Evolutionary conservation across 2,329 filamentous ascomycete species (phyloP).

Genomic region (Fusarium sp.): DNA sequence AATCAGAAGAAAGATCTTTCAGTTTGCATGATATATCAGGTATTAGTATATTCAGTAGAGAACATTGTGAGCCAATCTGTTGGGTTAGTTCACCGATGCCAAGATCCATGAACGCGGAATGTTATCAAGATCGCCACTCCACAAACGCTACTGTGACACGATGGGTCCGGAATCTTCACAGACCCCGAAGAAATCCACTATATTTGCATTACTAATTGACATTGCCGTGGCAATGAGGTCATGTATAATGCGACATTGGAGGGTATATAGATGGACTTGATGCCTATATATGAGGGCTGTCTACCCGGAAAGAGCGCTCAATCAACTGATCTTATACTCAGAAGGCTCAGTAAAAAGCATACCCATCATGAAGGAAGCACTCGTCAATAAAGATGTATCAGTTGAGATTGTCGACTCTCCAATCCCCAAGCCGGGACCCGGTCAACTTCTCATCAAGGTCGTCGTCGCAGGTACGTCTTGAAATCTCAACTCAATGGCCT

Average conservation of each 20-base stretch:
- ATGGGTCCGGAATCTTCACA: background rate
- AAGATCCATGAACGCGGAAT: too few relatives aligned
- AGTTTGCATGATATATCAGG: too few relatives aligned
- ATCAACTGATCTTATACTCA: too few relatives aligned
- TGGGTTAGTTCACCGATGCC: too few relatives aligned
- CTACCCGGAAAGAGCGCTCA: too few relatives aligned
- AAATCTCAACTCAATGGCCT: too few relatives aligned
- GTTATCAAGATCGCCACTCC: background rate
- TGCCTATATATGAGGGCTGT: background rate
- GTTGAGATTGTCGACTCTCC: constrained; percentile 19
- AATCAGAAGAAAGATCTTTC: too few relatives aligned
- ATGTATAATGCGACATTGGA: background rate
- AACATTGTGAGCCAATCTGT: too few relatives aligned
- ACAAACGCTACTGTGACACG: background rate
- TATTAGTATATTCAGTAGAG: too few relatives aligned
- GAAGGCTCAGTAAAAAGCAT: too few relatives aligned
- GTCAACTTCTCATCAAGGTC: constrained; percentile 15
- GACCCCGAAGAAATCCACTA: constrained; percentile 3
- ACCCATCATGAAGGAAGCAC: constrained; percentile 25
- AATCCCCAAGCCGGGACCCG: constrained; percentile 10
- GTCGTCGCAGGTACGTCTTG: constrained; percentile 4
- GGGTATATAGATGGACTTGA: too few relatives aligned
- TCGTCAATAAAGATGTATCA: constrained; percentile 9
- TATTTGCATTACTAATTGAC: background rate
- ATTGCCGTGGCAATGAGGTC: constrained; percentile 3